Evolutionary conservation across 78 protist genomes (phyloP).

Genomic region (Speleostelium caveatum): DNA sequence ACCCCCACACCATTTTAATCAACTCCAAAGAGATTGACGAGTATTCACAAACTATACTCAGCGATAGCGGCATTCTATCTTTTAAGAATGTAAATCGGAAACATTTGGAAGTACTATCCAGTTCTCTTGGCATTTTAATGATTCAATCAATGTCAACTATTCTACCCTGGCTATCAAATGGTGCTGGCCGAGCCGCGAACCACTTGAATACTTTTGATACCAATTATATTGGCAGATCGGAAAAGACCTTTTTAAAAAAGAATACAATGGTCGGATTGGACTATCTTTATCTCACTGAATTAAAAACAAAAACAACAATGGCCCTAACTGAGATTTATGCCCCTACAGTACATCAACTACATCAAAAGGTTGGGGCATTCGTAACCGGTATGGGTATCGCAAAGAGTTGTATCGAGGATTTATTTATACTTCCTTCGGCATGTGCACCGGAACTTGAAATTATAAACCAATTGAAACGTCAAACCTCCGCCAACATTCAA

Average conservation of each 20-base stretch:
- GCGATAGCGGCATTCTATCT: not conserved
- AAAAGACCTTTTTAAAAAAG: too few species aligned
- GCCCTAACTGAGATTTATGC: not conserved
- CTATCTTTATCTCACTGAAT: too few species aligned
- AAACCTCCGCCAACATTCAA: not conserved
- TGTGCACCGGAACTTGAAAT: constrained; percentile 17
- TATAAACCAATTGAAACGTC: not conserved
- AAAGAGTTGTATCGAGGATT: constrained; percentile 58
- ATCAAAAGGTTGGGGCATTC: constrained; percentile 43
- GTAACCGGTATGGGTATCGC: constrained; percentile 61
- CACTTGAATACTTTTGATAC: too few species aligned
- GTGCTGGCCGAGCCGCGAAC: too few species aligned
- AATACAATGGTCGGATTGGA: too few species aligned
- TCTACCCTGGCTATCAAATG: too few species aligned
- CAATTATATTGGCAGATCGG: too few species aligned
- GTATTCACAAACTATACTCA: not conserved
- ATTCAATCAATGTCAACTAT: too few species aligned
- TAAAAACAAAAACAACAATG: not conserved
- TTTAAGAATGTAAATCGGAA: not conserved
- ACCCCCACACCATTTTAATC: not conserved
- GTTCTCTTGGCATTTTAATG: not conserved
- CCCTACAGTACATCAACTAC: not conserved
- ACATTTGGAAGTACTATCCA: not conserved
- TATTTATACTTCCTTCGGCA: constrained; percentile 56
- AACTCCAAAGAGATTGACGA: not conserved